Base-by-base conservation (phyloP, 2,329 filamentous ascomycete genomes). In the Clarireedia sp. region DNA sequence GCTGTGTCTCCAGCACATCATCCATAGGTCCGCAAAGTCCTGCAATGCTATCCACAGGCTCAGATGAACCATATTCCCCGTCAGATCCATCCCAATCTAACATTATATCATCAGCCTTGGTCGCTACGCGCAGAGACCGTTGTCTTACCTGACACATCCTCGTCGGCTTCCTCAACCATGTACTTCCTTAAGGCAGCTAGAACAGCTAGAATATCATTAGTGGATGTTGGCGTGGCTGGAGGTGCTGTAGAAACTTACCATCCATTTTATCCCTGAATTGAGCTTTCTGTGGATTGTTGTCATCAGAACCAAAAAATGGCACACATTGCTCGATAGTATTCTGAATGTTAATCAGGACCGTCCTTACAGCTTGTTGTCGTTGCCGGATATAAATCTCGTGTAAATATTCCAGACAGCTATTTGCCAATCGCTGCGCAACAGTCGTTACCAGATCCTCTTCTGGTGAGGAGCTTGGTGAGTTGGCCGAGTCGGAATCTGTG, bases 41-140 rank as follows among this genome's bases (percentile, higher is more conserved):
- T 41, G 72, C 71, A 52, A 79, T 66, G 59, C 74, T 74, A 55
- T 80, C 79, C 65, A 79, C 72, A 55, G 74, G 74, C 33, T 81
- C 79, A 6, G 79, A 82, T 48, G 79, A 81, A 46, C 68, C 76
- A 62, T 68, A 67, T 23, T 66, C 66, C 3, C 57, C 66, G 41
- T 69, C 67, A 16, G 67, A 68, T 17, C 59, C 63, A n/a, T 65
- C 66, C 67, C 67, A 69, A 44, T 68, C 67, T 69, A 46, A 10
- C 16, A 9, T n/a, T n/a, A 46, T 49, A 29, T n/a, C 9, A 14
- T 59, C 47, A 59, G 48, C 23, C 19, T 46, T 23, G 16, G 26
- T n/a, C 33, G 12, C n/a, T 23, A n/a, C 24, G 5, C 37, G 23
- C 2, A 7, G 5, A 23, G 12, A 45, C 4, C 36, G 24, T n/a